phyloP scores from a whole-genome alignment of 257 asterid genomes.

The Plantago ovata region DNA sequence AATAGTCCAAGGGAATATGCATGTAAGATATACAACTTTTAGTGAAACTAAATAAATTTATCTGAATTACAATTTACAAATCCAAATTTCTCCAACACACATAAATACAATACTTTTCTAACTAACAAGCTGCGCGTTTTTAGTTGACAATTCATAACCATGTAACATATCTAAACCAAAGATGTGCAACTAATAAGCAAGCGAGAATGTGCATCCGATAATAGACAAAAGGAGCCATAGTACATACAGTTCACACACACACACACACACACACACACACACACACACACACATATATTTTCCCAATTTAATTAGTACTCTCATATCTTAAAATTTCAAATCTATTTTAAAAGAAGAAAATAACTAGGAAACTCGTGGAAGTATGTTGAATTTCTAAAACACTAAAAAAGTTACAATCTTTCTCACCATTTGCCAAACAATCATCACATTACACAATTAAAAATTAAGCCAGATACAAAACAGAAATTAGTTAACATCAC shows the following conservation, averaged over 20 bases:
- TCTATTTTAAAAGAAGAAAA: neutral
- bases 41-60: too few relatives aligned
- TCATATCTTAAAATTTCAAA: neutral
- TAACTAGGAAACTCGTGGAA: too few relatives aligned
- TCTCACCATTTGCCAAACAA: constrained; percentile 13
- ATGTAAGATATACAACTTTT: too few relatives aligned
- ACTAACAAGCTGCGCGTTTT: too few relatives aligned
- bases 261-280: constrained; percentile 7
- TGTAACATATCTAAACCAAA: neutral
- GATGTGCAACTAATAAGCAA: neutral
- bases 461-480: neutral
- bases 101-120: too few relatives aligned
- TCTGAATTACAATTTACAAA: too few relatives aligned
- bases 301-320: too few relatives aligned
- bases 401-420: constrained; percentile 18
- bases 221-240: neutral
- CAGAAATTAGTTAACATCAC: neutral
- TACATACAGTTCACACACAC: neutral
- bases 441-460: neutral
- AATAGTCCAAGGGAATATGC: too few relatives aligned
- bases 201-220: neutral
- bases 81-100: too few relatives aligned
- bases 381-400: too few relatives aligned
- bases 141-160: too few relatives aligned
- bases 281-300: constrained; percentile 1